Percentiles rank a stretch among this genome's conserved stretches.
Evolutionary conservation across 129 eudicot species (phyloP).

Genomic region (Gnaphalium uliginosum): DNA sequence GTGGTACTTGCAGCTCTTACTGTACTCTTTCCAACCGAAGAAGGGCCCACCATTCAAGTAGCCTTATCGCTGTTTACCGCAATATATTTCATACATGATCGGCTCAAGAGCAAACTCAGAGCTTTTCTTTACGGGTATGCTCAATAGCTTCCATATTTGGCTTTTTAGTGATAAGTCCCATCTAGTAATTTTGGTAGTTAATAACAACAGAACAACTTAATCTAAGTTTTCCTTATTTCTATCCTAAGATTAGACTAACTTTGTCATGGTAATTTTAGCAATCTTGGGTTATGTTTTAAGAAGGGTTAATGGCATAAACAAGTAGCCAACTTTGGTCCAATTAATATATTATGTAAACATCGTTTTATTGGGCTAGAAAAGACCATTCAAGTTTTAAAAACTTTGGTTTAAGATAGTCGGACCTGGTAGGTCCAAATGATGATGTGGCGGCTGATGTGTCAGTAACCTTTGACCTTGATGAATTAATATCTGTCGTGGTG

Average conservation of each 20-base stretch:
- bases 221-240: background rate
- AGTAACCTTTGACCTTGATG: conserved; percentile 15
- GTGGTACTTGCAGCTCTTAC: conserved; percentile 83
- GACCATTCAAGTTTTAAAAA: background rate
- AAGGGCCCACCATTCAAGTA: conserved; percentile 97
- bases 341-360: background rate
- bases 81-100: conserved; percentile 74
- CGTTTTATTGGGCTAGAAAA: conserved; percentile 5
- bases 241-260: background rate
- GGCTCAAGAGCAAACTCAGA: conserved; percentile 74
- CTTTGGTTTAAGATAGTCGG: background rate
- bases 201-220: background rate
- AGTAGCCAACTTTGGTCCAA: background rate
- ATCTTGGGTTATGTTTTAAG: conserved; percentile 5
- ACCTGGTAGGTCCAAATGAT: background rate
- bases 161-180: background rate
- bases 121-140: conserved; percentile 95
- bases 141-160: conserved; percentile 10
- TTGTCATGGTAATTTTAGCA: background rate
- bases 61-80: conserved; percentile 69
- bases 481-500: background rate
- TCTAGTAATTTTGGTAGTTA: background rate
- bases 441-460: background rate
- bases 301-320: background rate
- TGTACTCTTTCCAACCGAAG: conserved; percentile 90